Evolutionary conservation across 352 stramenopile genomes (phyloP).

Genomic region (Phytophthora constricta): DNA sequence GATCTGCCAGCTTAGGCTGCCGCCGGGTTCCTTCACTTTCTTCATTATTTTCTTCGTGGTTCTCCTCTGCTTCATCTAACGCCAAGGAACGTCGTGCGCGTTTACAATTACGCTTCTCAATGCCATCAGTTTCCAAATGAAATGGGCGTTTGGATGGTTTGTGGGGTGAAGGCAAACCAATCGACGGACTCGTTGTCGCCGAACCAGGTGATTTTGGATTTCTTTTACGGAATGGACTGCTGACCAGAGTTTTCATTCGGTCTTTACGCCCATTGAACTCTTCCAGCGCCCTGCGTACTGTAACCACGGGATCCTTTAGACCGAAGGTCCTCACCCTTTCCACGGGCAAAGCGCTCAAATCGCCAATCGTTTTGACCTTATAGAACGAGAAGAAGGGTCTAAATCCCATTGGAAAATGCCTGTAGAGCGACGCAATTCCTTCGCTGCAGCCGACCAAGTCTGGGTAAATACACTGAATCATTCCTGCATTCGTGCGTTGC

Average conservation of each 20-base stretch:
- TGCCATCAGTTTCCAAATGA: slow-evolving; percentile 13
- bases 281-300: slow-evolving; percentile 57
- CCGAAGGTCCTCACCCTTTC: slow-evolving; percentile 66
- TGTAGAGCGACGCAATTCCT: slow-evolving; percentile 52
- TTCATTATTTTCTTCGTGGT: slow-evolving; percentile 21
- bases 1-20: slow-evolving; percentile 52
- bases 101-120: slow-evolving; percentile 53
- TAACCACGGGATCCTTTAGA: slow-evolving; percentile 62
- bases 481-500: slow-evolving; percentile 11
- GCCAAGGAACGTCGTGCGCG: slow-evolving; percentile 50
- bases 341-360: slow-evolving; percentile 57
- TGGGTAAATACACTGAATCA: slow-evolving; percentile 46
- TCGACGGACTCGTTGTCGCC: slow-evolving; percentile 21
- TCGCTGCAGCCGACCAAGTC: slow-evolving; percentile 55
- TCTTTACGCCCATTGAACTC: slow-evolving; percentile 55
- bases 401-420: slow-evolving; percentile 63
- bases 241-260: slow-evolving; percentile 42
- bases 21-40: slow-evolving; percentile 17
- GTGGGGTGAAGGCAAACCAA: slow-evolving; percentile 41
- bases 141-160: slow-evolving; percentile 45
- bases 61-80: slow-evolving; percentile 23
- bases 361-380: slow-evolving; percentile 75
- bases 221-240: slow-evolving; percentile 50
- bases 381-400: slow-evolving; percentile 64
- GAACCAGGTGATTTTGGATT: slow-evolving; percentile 22